These are phyloP conservation scores for Trifolium subterraneum DNA, from an alignment of 306 rosid species.

Conservation along the genomic window DNA sequence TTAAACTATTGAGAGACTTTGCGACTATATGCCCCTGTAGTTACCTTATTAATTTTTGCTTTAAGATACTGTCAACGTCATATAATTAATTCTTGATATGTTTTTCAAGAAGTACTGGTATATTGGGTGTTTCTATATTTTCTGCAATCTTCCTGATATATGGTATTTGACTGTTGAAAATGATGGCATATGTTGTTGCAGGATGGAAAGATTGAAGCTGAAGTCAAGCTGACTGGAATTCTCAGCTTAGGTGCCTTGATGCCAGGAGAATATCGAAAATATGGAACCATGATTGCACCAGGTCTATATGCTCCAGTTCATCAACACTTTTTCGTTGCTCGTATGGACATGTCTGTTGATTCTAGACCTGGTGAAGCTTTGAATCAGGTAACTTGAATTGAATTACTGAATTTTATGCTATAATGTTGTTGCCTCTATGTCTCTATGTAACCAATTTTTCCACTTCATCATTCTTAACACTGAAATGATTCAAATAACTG, in stretches of 20 bases:
- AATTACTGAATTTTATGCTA: slow-evolving; percentile 19
- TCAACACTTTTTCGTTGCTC: slow-evolving; percentile 93
- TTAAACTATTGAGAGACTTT: slow-evolving; percentile 17
- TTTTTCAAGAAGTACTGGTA: not conserved
- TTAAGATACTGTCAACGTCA: not conserved
- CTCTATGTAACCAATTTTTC: not conserved
- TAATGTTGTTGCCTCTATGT: not conserved
- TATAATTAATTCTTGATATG: not conserved
- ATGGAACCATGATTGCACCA: slow-evolving; percentile 90
- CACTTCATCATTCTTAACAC: not conserved
- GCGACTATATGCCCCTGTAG: not conserved
- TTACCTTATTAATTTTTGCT: slow-evolving; percentile 3
- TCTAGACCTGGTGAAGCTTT: slow-evolving; percentile 91
- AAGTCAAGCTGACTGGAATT: slow-evolving; percentile 91
- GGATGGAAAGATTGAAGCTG: slow-evolving; percentile 98
- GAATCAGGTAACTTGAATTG: slow-evolving; percentile 71
- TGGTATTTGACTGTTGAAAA: slow-evolving; percentile 39
- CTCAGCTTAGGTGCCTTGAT: slow-evolving; percentile 92
- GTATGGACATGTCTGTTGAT: slow-evolving; percentile 97
- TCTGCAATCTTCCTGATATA: not conserved
- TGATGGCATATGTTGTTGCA: slow-evolving; percentile 46
- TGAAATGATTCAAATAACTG: slow-evolving; percentile 6
- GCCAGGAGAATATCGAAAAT: slow-evolving; percentile 85
- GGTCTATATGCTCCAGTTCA: slow-evolving; percentile 95
- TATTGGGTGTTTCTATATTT: slow-evolving; percentile 20